Conservation (phyloP, 192 early-diverging fungal genomes). For the Podila epicladia region DNA sequence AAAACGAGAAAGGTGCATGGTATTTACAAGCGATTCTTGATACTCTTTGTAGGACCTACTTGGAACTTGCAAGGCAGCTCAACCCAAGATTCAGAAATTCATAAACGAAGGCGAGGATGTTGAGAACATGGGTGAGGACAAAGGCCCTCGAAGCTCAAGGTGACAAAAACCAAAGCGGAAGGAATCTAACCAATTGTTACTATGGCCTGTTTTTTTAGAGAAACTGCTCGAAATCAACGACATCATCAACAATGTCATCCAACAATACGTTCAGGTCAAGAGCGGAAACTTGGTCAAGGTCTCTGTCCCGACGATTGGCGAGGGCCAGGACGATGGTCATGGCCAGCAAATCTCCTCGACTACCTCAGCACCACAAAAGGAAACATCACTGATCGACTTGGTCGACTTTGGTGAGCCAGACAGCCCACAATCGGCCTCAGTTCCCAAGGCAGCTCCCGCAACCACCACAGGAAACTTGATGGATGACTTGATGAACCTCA, state of each 20-base stretch:
- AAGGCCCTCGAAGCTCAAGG: neutral
- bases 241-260: slow-evolving; percentile 80
- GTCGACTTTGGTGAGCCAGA: slow-evolving; percentile 38
- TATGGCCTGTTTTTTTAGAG: slow-evolving; percentile 50
- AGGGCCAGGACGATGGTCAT: neutral
- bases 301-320: slow-evolving; percentile 33
- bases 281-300: slow-evolving; percentile 57
- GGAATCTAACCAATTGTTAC: neutral
- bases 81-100: slow-evolving; percentile 78
- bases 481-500: slow-evolving; percentile 51
- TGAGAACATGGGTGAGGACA: slow-evolving; percentile 74
- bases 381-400: slow-evolving; percentile 59
- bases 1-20: too few relatives aligned
- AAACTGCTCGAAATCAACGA: slow-evolving; percentile 78
- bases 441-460: slow-evolving; percentile 13
- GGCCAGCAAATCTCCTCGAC: slow-evolving; percentile 14
- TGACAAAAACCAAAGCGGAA: neutral
- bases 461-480: slow-evolving; percentile 37
- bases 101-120: slow-evolving; percentile 78
- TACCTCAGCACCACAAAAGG: slow-evolving; percentile 9
- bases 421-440: slow-evolving; percentile 9
- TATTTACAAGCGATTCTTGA: neutral
- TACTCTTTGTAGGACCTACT: slow-evolving; percentile 64
- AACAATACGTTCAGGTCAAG: slow-evolving; percentile 71
- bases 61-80: slow-evolving; percentile 72